These are phyloP conservation scores for Cymbopogon citratus DNA, from an alignment of 176 grass and related monocot species.

Conservation along the genomic window DNA sequence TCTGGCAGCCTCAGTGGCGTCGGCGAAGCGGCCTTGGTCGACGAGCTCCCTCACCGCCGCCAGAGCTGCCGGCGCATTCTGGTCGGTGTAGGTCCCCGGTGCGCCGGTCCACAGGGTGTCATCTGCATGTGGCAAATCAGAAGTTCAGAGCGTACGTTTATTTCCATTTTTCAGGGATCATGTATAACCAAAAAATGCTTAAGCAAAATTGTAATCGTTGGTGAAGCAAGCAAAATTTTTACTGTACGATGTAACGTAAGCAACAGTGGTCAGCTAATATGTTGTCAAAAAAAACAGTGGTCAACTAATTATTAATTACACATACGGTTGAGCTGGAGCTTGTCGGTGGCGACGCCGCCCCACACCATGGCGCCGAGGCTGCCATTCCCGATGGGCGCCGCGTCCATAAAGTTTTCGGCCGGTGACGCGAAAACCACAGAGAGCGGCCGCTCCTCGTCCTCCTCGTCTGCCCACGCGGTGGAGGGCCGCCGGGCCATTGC, in stretches of 20 bases:
- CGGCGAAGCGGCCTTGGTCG: slow-evolving; percentile 37
- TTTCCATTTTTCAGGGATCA: too few relatives aligned
- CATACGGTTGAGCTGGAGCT: slow-evolving; percentile 82
- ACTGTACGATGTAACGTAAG: too few relatives aligned
- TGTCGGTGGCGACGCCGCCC: slow-evolving; percentile 73
- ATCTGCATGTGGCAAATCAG: too few relatives aligned
- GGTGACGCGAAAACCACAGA: slow-evolving; percentile 60
- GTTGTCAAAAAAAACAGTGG: too few relatives aligned
- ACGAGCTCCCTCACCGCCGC: slow-evolving; percentile 61
- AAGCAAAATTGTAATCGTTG: too few relatives aligned
- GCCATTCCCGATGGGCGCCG: slow-evolving; percentile 76
- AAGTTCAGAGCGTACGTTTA: too few relatives aligned
- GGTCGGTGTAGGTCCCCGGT: slow-evolving; percentile 54
- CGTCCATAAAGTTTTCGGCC: slow-evolving; percentile 64
- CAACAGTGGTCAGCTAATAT: too few relatives aligned
- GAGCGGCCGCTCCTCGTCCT: slow-evolving; percentile 30
- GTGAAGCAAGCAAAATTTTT: too few relatives aligned
- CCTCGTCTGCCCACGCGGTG: neutral
- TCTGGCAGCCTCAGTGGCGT: slow-evolving; percentile 42
- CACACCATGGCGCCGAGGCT: slow-evolving; percentile 76
- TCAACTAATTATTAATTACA: too few relatives aligned
- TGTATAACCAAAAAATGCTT: too few relatives aligned
- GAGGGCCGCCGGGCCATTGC: neutral
- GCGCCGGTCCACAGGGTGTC: slow-evolving; percentile 58
- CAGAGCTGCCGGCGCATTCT: slow-evolving; percentile 38